Percentiles rank a stretch among this genome's conserved stretches.
These are phyloP conservation scores for Plasmodium blacklocki DNA, from an alignment of 169 alveolate genomes.

Conservation along the genomic window DNA sequence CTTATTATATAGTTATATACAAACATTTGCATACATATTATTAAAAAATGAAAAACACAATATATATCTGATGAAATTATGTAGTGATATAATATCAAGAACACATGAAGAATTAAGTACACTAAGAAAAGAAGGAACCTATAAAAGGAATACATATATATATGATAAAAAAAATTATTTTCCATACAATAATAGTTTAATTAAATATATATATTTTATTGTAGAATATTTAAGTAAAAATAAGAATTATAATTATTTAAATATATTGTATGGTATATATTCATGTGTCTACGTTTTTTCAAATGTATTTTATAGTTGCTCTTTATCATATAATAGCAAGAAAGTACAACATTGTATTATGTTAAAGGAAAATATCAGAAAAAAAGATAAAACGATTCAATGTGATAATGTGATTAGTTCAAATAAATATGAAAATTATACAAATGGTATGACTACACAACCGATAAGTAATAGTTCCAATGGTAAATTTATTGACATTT, in stretches of 20 bases:
- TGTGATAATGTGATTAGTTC: neutral
- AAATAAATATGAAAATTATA: neutral
- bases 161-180: neutral
- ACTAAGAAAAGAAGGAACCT: neutral
- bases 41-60: constrained; percentile 18
- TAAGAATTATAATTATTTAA: constrained; percentile 9
- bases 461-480: too few species aligned
- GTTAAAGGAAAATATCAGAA: too few species aligned
- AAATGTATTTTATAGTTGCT: constrained; percentile 29
- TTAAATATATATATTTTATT: constrained; percentile 38
- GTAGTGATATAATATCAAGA: constrained; percentile 5
- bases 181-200: constrained; percentile 7
- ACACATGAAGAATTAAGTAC: constrained; percentile 5
- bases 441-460: neutral
- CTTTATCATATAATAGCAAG: neutral
- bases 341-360: constrained; percentile 13
- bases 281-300: constrained; percentile 36
- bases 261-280: constrained; percentile 21
- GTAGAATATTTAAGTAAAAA: constrained; percentile 24
- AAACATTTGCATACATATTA: constrained; percentile 5
- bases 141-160: neutral
- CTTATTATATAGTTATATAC: constrained; percentile 15
- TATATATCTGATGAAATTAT: neutral
- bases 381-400: neutral
- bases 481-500: too few species aligned